Percentiles rank a stretch among this genome's conserved stretches.
Conservation (phyloP, 2,329 filamentous ascomycete genomes). For the Alternaria sp. region DNA sequence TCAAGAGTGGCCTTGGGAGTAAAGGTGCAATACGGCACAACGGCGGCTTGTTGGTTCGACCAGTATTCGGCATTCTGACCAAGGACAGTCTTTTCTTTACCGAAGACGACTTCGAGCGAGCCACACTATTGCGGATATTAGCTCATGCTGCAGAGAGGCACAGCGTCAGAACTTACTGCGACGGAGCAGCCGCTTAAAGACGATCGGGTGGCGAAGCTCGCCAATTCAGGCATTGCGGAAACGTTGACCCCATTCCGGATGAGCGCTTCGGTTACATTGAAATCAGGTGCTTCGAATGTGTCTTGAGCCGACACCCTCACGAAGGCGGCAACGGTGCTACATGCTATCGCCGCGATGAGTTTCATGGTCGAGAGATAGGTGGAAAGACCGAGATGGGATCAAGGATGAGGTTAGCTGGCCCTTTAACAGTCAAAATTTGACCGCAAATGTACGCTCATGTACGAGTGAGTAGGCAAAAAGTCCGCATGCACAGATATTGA, state of each 20-base stretch:
- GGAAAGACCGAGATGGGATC: not conserved
- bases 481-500: not conserved
- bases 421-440: not conserved
- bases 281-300: not conserved
- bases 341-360: not conserved
- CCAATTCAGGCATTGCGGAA: not conserved
- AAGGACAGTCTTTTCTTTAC: not conserved
- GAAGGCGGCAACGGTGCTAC: fast-evolving
- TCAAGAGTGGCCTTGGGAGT: not conserved
- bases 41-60: not conserved
- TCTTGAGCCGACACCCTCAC: not conserved
- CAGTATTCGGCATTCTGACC: not conserved
- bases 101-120: not conserved
- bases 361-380: not conserved
- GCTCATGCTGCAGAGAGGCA: not conserved
- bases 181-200: not conserved
- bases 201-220: not conserved
- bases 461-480: not conserved
- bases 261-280: not conserved
- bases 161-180: not conserved
- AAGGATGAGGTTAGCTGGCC: not conserved
- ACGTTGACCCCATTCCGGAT: not conserved
- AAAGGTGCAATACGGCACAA: not conserved
- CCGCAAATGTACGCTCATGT: not conserved
- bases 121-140: not conserved